Base-by-base conservation (phyloP, 352 stramenopile species). In the Aphanomyces cochlioides region DNA sequence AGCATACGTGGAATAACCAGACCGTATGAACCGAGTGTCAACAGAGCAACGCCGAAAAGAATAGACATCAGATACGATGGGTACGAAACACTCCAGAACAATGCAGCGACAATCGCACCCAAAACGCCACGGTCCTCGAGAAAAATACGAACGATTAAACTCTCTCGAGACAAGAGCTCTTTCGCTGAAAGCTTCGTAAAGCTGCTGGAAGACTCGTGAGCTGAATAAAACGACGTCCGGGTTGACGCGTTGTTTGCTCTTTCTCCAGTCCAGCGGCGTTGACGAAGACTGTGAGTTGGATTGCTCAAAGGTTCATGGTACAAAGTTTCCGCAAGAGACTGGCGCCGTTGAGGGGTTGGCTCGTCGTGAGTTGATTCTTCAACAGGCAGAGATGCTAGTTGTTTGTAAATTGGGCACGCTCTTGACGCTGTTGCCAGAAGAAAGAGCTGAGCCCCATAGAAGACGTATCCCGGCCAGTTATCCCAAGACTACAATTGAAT, bases 381-480 rank as follows among this genome's bases (percentile, higher is more conserved):
- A 39, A 17, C 21, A 43, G 64, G 17, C 7, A 17, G 17, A 34
- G 43, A 17, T 58, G 34, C 64, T 15, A 70, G 19, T 70, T 70
- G 6, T 34, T 28, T 41, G 84, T 78, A 34, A 90, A 69, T 76
- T 88, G 89, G 17, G 82, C 76, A 47, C 74, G 79, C 66, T 72
- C 81, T 17, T 12, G 64, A 54, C 8, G 53, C 54, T 7, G 64
- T 45, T n/a, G 87, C 59, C 12, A 92, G 85, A 7, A 95, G 76
- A 45, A 95, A 64, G 47, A 88, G 75, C 37, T 89, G 74, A n/a
- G 82, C 78, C 0, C 48, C 66, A 7, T 79, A 83, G 56, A 91
- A 90, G 54, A 92, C 78, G 66, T 87, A 95, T 64, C 90, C 87
- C 69, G 83, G 74, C 83, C 87, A 92, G n/a, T 70, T 38, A 8